Base-by-base conservation (phyloP, 2,329 filamentous ascomycete species). In the Clonostachys rhizophaga region DNA sequence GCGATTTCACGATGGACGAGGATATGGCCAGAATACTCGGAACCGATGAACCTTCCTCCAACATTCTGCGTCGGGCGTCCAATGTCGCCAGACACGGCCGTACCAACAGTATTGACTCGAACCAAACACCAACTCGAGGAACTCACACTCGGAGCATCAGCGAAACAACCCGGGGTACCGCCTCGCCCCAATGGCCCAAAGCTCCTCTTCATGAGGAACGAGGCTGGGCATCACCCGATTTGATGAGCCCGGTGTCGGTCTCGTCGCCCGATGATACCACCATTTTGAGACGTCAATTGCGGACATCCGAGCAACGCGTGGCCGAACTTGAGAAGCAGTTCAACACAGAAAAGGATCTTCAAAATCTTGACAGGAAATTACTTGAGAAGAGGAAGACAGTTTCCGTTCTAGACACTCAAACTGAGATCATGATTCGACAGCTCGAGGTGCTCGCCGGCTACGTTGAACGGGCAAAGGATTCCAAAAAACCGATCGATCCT, bases 331-430 rank as follows among this genome's bases (percentile, higher is more conserved):
- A 92, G 64, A 78, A 84, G n/a, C 86, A 90, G 54, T 89, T 89
- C 58, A 76, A 69, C 43, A 78, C 76, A 4, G 81, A 84, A 53
- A 82, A 82, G 55, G 79, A 83, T 49, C 64, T 84, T 20, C 87
- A 87, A 67, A 86, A 84, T 56, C 83, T 95, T 33, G 95, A 95
- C 66, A 91, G 87, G 56, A 92, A 91, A 62, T 73, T 97, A 20
- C 78, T 88, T 35, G 91, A 97, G 67, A 97, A 97, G 72, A 81
- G 94, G 49, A 96, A 95, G 58, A 97, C 94, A 0, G 94, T 99
- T 64, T 92, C 92, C 7, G 88, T 95, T 16, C 75, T 97, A 45
- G 92, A 97, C 63, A 92, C 91, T 1, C 90, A 96, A 67, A 90
- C 91, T 44, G 92, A 97, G 67, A 91, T 97, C 64, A 92, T 96